A percentile compares a stretch with the other conserved stretches of the same genome.
Evolutionary conservation across 139 green algal genomes (phyloP).

Genomic region (Zygnema cylindricum): DNA sequence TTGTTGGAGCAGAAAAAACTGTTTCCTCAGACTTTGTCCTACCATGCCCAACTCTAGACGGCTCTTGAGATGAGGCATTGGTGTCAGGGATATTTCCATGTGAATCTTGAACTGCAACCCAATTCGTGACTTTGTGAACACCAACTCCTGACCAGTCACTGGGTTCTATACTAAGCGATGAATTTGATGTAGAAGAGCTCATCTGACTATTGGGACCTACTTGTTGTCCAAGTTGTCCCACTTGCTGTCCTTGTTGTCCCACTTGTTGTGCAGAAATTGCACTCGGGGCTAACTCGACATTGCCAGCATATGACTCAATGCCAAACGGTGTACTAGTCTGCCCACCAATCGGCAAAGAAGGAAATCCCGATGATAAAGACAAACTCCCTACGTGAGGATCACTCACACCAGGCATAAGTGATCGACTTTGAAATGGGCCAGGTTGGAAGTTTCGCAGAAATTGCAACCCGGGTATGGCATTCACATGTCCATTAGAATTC

Average conservation of each 20-base stretch:
- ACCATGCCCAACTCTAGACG: neutral
- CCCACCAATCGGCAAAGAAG: no score
- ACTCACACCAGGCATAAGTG: neutral
- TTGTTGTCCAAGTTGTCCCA: no score
- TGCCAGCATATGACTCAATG: no score
- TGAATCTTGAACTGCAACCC: neutral
- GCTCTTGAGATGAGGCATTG: neutral
- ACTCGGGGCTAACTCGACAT: no score
- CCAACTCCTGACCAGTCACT: neutral
- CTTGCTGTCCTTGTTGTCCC: no score
- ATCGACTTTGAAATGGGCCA: neutral
- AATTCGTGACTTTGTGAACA: neutral
- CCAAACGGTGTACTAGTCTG: no score
- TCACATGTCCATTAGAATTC: neutral
- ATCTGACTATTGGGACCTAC: neutral
- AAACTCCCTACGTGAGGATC: neutral
- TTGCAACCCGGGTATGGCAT: neutral
- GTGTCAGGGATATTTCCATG: neutral
- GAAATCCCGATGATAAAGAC: no score
- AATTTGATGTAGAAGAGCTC: neutral
- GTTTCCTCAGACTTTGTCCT: neutral
- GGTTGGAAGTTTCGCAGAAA: neutral
- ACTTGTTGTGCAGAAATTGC: no score
- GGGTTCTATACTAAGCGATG: neutral
- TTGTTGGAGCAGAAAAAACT: neutral